phyloP scores from a whole-genome alignment of 768 basidiomycete genomes.

The Terana coerulea region DNA sequence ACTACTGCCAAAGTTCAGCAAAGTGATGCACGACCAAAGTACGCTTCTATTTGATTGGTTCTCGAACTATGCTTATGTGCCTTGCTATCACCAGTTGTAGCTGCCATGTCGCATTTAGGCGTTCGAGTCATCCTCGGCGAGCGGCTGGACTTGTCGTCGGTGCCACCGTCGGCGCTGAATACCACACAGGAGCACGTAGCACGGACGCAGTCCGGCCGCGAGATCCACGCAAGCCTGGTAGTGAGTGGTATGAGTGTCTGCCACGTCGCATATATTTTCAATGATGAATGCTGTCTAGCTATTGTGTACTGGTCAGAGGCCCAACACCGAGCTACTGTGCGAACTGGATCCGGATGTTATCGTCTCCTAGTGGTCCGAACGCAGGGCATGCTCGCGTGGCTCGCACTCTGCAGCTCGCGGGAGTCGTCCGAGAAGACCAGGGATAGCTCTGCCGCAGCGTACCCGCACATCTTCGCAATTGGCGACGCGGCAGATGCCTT shows the following conservation, averaged over 20 bases:
- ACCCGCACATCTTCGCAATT: conserved; percentile 56
- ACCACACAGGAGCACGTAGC: conserved; percentile 28
- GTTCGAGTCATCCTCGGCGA: conserved; percentile 52
- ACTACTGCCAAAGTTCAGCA: conserved; percentile 50
- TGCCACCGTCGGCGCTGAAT: conserved; percentile 19
- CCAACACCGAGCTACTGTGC: conserved; percentile 49
- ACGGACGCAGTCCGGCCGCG: conserved; percentile 44
- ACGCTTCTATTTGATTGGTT: conserved; percentile 11
- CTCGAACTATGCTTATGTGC: background rate
- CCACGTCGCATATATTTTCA: background rate
- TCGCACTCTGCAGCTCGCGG: conserved; percentile 47
- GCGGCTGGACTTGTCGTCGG: conserved; percentile 39
- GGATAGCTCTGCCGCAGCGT: conserved; percentile 29
- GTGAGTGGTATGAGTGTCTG: conserved; percentile 29
- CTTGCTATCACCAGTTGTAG: conserved; percentile 14
- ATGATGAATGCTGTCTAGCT: conserved; percentile 32
- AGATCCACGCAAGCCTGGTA: conserved; percentile 49
- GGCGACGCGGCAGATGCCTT: conserved; percentile 65
- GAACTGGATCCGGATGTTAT: conserved; percentile 17
- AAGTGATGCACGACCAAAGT: conserved; percentile 49
- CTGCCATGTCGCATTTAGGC: conserved; percentile 19
- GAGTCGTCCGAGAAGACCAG: conserved; percentile 4
- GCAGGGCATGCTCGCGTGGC: conserved; percentile 42
- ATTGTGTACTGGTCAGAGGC: conserved; percentile 57
- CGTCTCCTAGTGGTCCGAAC: conserved; percentile 31